These are phyloP conservation scores for Saksenaea vasiformis DNA, from an alignment of 371 early-diverging fungal species.

Conservation along the genomic window DNA sequence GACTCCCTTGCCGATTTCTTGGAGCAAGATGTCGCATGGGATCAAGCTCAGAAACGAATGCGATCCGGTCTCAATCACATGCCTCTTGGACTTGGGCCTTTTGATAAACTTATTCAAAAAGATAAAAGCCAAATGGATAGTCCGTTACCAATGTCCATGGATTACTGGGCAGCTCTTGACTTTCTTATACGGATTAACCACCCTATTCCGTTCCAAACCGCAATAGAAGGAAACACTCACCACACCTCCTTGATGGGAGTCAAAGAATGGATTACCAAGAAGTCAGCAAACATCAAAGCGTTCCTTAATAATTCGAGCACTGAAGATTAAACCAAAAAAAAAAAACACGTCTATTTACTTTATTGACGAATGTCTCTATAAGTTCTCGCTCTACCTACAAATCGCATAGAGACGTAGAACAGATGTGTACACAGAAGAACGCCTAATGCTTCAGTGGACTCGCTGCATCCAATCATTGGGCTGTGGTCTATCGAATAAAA, in stretches of 20 bases:
- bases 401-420: too few species aligned
- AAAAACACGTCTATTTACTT: too few species aligned
- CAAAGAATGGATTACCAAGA: constrained; percentile 29
- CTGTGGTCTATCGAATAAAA: too few species aligned
- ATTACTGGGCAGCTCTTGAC: constrained; percentile 12
- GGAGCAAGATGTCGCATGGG: constrained; percentile 33
- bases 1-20: constrained; percentile 13
- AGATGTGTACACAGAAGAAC: too few species aligned
- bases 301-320: constrained; percentile 2
- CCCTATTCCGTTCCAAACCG: constrained; percentile 12
- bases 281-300: not conserved
- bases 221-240: constrained; percentile 27
- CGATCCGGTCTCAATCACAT: constrained; percentile 10
- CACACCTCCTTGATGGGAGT: constrained; percentile 27
- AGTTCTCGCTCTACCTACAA: too few species aligned
- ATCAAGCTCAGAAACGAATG: constrained; percentile 19
- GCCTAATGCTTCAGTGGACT: too few species aligned
- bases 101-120: not conserved
- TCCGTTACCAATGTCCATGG: constrained; percentile 8
- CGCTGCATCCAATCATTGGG: too few species aligned
- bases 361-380: too few species aligned
- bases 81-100: not conserved
- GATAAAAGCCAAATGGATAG: not conserved
- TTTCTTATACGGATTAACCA: constrained; percentile 21
- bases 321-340: too few species aligned